These are phyloP conservation scores for Gaeumannomyces sp. DNA, from an alignment of 2,329 filamentous ascomycete genomes.

Conservation along the genomic window DNA sequence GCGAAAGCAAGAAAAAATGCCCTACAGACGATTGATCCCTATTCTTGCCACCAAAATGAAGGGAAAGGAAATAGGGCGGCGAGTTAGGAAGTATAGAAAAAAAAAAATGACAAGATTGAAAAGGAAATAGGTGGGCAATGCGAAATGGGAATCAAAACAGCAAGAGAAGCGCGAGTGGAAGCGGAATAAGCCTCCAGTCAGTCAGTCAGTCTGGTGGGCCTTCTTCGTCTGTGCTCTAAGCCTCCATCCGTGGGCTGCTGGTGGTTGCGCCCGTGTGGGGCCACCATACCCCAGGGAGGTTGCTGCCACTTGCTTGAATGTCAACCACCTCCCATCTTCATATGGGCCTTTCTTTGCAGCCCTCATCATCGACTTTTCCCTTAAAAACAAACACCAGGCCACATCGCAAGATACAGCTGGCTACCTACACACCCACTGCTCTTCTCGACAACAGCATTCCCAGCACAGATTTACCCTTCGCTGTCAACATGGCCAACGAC, in stretches of 20 bases:
- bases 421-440: neutral
- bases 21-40: no score
- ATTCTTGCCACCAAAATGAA: no score
- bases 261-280: neutral
- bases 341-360: neutral
- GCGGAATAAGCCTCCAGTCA: neutral
- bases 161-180: neutral
- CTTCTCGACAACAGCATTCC: neutral
- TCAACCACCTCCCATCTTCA: neutral
- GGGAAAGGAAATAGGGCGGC: no score
- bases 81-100: neutral
- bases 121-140: neutral
- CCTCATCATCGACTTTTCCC: neutral
- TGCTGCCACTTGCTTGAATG: neutral
- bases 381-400: neutral
- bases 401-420: neutral
- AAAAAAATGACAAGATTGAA: neutral
- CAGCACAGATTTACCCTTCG: neutral
- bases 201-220: neutral
- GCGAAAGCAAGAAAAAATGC: neutral
- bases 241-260: neutral
- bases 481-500: conserved; percentile 87
- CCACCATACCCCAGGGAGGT: neutral
- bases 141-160: neutral
- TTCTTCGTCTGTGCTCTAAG: neutral